These are phyloP conservation scores for Colletotrichum chlorophyti DNA, from an alignment of 2,329 filamentous ascomycete genomes.

Conservation along the genomic window DNA sequence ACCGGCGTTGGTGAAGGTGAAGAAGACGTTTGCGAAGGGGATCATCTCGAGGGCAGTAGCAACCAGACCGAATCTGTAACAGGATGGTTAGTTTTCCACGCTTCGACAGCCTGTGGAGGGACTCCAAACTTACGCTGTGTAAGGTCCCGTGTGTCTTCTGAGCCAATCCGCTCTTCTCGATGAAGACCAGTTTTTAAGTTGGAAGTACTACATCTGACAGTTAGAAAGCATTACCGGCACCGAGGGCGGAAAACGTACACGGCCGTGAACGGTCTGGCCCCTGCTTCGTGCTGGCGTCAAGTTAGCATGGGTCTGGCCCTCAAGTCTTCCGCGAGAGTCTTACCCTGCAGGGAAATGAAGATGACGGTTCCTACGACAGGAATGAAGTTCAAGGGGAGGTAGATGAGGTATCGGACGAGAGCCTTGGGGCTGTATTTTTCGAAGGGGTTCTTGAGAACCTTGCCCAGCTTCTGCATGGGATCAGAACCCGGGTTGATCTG, in stretches of 20 bases:
- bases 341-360: conserved; percentile 79
- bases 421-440: conserved; percentile 64
- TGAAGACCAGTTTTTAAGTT: conserved; percentile 83
- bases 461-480: conserved; percentile 63
- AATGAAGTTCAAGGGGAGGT: conserved; percentile 91
- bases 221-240: conserved; percentile 1
- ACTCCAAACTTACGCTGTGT: conserved; percentile 69
- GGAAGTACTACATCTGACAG: conserved; percentile 72
- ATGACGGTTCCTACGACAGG: conserved; percentile 84
- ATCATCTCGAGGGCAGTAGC: conserved; percentile 85
- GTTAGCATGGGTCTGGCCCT: not conserved
- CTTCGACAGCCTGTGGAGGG: not conserved
- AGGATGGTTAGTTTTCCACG: conserved; percentile 9
- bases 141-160: conserved; percentile 73
- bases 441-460: conserved; percentile 64
- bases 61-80: conserved; percentile 71
- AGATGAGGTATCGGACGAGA: conserved; percentile 81
- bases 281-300: conserved; percentile 43
- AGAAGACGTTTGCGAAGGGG: conserved; percentile 81
- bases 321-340: conserved; percentile 35
- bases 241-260: conserved; percentile 49
- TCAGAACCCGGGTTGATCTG: conserved; percentile 70
- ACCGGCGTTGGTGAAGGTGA: conserved; percentile 87
- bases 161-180: conserved; percentile 73
- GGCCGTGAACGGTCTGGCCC: conserved; percentile 57